Evolutionary conservation across 352 stramenopile genomes (phyloP).

Genomic region (Vaucheria bursata): DNA sequence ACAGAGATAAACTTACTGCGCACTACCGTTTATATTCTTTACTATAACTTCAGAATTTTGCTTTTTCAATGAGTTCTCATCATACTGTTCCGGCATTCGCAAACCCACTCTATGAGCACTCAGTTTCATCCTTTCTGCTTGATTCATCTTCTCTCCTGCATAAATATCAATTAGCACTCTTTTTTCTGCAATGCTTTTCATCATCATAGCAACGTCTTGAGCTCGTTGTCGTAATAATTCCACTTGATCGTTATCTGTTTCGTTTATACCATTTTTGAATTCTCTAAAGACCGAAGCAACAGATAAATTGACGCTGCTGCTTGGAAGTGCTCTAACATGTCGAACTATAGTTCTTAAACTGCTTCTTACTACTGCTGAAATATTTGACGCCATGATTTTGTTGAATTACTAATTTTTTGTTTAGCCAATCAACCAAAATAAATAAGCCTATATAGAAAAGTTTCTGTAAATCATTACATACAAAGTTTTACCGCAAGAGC

Average conservation of each 20-base stretch:
- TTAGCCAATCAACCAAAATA: too few species aligned
- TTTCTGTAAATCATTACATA: too few species aligned
- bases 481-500: too few species aligned
- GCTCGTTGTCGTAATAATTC: conserved; percentile 23
- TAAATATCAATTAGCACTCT: conserved; percentile 22
- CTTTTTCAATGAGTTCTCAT: too few species aligned
- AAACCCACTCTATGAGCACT: conserved; percentile 19
- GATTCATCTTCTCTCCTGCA: conserved; percentile 29
- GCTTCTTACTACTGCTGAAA: not conserved
- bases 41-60: too few species aligned
- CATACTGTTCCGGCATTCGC: conserved; percentile 8
- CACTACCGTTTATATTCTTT: too few species aligned
- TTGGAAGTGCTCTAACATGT: conserved; percentile 13
- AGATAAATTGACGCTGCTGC: not conserved
- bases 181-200: conserved; percentile 12
- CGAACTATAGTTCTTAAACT: conserved; percentile 9
- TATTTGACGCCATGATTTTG: conserved; percentile 1
- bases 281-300: not conserved
- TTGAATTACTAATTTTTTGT: too few species aligned
- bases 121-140: conserved; percentile 24
- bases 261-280: conserved; percentile 11
- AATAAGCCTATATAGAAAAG: too few species aligned
- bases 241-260: conserved; percentile 3
- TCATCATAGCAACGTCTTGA: conserved; percentile 21
- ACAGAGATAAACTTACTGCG: too few species aligned